Conservation (phyloP, 139 green algal species). For the Volvox africanus region DNA sequence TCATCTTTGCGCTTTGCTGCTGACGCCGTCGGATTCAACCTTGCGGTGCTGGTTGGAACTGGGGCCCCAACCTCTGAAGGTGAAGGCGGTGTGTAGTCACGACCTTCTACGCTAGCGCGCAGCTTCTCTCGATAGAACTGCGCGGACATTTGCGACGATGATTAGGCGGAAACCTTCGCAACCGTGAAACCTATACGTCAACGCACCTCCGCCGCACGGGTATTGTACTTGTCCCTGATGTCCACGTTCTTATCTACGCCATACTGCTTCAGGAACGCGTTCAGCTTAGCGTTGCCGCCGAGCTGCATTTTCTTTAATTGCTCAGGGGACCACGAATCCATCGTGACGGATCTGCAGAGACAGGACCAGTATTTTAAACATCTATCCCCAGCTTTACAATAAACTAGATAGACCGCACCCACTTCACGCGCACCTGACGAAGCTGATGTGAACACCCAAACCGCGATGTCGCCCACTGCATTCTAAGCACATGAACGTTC, state of each 20-base stretch:
- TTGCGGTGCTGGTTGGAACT: not conserved
- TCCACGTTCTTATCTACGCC: constrained; percentile 90
- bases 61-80: constrained; percentile 51
- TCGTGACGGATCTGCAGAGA: constrained; percentile 89
- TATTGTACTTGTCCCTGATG: constrained; percentile 98
- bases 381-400: too few relatives aligned
- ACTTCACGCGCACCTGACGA: constrained; percentile 85
- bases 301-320: constrained; percentile 96
- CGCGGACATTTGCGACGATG: not conserved
- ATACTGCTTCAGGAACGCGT: constrained; percentile 93
- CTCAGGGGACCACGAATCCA: constrained; percentile 95
- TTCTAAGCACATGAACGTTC: constrained; percentile 98
- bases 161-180: not conserved
- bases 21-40: not conserved
- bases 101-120: constrained; percentile 83
- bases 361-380: not conserved
- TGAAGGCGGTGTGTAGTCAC: constrained; percentile 79
- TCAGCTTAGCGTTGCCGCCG: constrained; percentile 92
- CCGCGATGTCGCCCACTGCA: constrained; percentile 95
- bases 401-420: too few relatives aligned
- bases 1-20: constrained; percentile 14
- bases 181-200: not conserved
- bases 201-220: constrained; percentile 77
- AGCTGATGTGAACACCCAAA: constrained; percentile 97
- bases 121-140: constrained; percentile 93